Evolutionary conservation across 192 early-diverging fungal species (phyloP), one percentile per base, ranked within the genome.

Genomic region (Coemansia sp.): DNA sequence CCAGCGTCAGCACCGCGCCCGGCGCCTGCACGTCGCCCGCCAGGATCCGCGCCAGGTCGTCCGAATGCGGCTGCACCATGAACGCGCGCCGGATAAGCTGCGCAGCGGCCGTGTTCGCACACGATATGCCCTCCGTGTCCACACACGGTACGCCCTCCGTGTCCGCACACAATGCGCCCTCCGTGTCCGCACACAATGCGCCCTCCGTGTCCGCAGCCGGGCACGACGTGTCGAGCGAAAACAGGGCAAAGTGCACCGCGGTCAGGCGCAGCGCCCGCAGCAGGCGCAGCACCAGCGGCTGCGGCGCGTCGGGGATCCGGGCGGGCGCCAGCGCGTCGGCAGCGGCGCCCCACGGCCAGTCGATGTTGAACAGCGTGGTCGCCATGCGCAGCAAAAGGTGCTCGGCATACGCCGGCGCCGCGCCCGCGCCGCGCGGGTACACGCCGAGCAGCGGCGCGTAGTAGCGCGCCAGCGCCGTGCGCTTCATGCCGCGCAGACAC

Each of bases 401-500:
- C 31, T 71, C 65, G 5, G 62, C 48, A 43, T 78, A 78, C 40
- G 53, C 43, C 4, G 65, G 58, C 3, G 54, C 30, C 14, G 16
- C 38, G 1, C 44, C 45, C 5, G 62, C 40, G 12, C 28, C 52
- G n/a, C 48, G 61, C 0, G 75, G 75, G 27, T 68, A 78, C 33
- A 32, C 32, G 18, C 69, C 75, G 33, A 53, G 62, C 40, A 78
- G 35, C 12, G 75, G 69, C 14, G 58, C 29, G 31, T 71, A 62
- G 60, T 60, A 71, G 6, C 49, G 45, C 18, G 24, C 22, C 29
- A 71, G 53, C 21, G 69, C 58, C 1, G 60, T 61, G 25, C 31
- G 32, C 45, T 77, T 77, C 74, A 77, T 77, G 27, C 64, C 65
- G 31, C 27, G 32, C 29, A 77, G 32, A 40, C 74, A 77, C 33